Evolutionary conservation across 2,329 filamentous ascomycete species (phyloP).

Genomic region (Xylariaceae sp.): DNA sequence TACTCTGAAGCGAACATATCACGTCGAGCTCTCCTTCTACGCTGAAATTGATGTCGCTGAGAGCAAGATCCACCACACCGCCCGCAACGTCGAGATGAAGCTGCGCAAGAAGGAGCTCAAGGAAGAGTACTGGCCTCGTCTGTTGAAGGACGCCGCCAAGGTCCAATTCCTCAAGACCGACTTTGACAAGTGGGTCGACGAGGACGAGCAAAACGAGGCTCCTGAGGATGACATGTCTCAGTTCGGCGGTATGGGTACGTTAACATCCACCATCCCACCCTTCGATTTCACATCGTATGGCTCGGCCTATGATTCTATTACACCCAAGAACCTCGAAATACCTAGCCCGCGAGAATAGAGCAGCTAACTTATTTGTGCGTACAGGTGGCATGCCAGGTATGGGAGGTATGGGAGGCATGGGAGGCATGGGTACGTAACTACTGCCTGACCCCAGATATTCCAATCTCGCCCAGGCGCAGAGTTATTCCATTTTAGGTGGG

Average conservation of each 20-base stretch:
- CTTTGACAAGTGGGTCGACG: constrained; percentile 99
- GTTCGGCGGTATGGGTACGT: constrained; percentile 70
- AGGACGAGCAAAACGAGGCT: constrained; percentile 96
- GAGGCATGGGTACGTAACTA: constrained; percentile 47
- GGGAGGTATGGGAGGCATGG: constrained; percentile 47
- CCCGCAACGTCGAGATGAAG: constrained; percentile 87
- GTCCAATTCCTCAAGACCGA: constrained; percentile 97
- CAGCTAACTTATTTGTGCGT: constrained; percentile 27
- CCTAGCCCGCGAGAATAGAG: neutral
- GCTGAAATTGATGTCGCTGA: constrained; percentile 86
- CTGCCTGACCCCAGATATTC: constrained; percentile 6
- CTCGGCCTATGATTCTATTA: neutral
- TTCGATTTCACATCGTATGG: neutral
- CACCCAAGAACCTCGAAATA: constrained; percentile 6
- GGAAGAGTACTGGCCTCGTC: constrained; percentile 92
- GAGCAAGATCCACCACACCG: constrained; percentile 87
- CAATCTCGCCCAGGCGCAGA: neutral
- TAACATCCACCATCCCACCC: constrained; percentile 14
- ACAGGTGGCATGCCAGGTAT: constrained; percentile 58
- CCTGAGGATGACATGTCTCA: constrained; percentile 79
- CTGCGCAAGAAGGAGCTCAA: constrained; percentile 97
- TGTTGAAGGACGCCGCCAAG: constrained; percentile 90
- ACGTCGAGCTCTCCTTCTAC: constrained; percentile 86
- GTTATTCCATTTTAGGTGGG: neutral
- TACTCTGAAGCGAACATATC: constrained; percentile 85